These are phyloP conservation scores for Maudiozyma humilis DNA, from an alignment of 1,139 yeast genomes.

Conservation along the genomic window DNA sequence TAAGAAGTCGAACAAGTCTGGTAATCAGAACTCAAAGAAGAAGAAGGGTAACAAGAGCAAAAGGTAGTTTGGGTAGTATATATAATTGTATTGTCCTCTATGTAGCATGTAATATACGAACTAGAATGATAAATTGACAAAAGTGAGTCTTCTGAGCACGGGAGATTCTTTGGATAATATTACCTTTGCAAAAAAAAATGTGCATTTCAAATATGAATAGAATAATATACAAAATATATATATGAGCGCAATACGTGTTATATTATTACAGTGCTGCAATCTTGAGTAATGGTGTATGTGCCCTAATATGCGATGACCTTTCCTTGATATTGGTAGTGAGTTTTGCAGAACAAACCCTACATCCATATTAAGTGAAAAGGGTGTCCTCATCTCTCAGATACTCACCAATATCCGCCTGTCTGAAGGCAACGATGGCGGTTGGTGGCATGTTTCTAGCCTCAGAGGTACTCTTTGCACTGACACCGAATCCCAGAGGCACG, in stretches of 20 bases:
- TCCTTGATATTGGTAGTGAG: background rate
- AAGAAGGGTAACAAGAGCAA: slow-evolving; percentile 27
- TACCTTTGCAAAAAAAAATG: background rate
- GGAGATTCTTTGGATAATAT: background rate
- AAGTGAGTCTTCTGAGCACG: too few relatives aligned
- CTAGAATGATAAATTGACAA: background rate
- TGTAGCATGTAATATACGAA: slow-evolving; percentile 1
- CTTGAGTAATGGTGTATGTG: background rate
- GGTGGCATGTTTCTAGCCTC: slow-evolving; percentile 87
- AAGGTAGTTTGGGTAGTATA: background rate
- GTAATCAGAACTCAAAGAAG: slow-evolving; percentile 26
- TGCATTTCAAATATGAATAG: background rate
- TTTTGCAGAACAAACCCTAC: too few relatives aligned
- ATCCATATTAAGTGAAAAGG: slow-evolving; percentile 74
- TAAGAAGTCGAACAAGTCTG: slow-evolving; percentile 39
- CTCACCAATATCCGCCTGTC: slow-evolving; percentile 98
- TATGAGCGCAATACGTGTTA: background rate
- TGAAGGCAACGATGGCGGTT: slow-evolving; percentile 85
- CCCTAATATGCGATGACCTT: background rate
- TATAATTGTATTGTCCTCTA: background rate
- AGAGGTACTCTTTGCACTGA: slow-evolving; percentile 83
- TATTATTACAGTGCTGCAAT: background rate
- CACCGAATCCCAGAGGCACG: slow-evolving; percentile 92
- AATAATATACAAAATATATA: slow-evolving; percentile 1
- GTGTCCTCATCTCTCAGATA: slow-evolving; percentile 97